Percentiles rank a stretch among this genome's conserved stretches.
These are phyloP conservation scores for Lentinula boryana DNA, from an alignment of 768 basidiomycete species.

Conservation along the genomic window DNA sequence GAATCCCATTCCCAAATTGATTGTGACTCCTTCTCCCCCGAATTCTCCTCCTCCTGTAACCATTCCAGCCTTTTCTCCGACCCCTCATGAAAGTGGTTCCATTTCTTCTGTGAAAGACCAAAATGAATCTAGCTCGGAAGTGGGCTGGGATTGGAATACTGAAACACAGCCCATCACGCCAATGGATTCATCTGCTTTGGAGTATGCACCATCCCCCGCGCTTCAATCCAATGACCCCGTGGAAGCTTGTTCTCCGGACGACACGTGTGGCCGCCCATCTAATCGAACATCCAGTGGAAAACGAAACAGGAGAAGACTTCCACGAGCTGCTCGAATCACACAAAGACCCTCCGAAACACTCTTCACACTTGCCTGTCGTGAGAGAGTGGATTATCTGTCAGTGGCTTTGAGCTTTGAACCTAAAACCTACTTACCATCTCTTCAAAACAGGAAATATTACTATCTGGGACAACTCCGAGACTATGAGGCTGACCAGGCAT, in stretches of 20 bases:
- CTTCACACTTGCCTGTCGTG: slow-evolving; percentile 1
- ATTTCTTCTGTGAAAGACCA: too few species aligned
- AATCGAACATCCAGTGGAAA: neutral
- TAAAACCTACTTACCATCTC: neutral
- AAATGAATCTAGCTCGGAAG: neutral
- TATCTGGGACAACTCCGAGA: neutral
- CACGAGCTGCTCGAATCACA: neutral
- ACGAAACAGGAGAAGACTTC: neutral
- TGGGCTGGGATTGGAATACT: neutral
- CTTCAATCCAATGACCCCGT: too few species aligned
- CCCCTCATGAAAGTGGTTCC: neutral
- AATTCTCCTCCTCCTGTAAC: neutral
- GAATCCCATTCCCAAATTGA: neutral
- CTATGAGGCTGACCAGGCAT: neutral
- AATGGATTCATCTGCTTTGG: neutral
- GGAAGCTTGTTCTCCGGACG: neutral
- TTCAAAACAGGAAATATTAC: neutral
- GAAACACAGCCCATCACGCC: neutral
- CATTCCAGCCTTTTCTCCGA: neutral
- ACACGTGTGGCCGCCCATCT: neutral
- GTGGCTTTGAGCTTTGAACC: neutral
- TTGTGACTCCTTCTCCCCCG: neutral
- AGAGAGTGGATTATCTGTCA: slow-evolving; percentile 2
- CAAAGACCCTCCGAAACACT: neutral
- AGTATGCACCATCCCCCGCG: neutral